These are phyloP conservation scores for Amauroascus verrucosus DNA, from an alignment of 2,329 filamentous ascomycete genomes.

Conservation along the genomic window DNA sequence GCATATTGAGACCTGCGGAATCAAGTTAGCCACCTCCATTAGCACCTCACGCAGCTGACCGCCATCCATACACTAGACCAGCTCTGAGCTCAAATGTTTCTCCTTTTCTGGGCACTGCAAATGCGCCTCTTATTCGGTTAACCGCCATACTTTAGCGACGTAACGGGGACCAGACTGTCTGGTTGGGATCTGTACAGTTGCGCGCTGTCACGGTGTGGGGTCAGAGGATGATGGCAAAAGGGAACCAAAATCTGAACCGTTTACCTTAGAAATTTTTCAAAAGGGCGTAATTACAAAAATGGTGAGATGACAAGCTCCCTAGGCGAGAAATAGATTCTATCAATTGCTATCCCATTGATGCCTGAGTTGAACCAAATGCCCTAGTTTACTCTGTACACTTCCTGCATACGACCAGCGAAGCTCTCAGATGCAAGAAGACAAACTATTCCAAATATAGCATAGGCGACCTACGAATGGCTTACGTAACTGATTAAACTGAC, in stretches of 20 bases:
- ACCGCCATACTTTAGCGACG: constrained; percentile 60
- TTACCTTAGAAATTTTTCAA: not conserved
- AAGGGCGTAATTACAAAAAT: not conserved
- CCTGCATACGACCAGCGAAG: not conserved
- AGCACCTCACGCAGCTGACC: not conserved
- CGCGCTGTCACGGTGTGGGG: not conserved
- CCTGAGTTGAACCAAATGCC: too few species aligned
- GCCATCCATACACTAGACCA: constrained; percentile 56
- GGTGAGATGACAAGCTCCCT: not conserved
- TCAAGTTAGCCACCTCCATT: constrained; percentile 25
- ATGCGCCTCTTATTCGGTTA: constrained; percentile 89
- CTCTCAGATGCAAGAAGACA: not conserved
- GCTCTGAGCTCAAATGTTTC: constrained; percentile 96
- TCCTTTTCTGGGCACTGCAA: constrained; percentile 85
- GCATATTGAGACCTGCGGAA: constrained; percentile 79
- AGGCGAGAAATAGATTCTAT: not conserved
- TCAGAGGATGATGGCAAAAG: not conserved
- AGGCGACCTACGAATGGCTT: not conserved
- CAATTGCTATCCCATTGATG: not conserved
- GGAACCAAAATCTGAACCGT: not conserved
- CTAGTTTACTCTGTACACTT: too few species aligned
- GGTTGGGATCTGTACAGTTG: not conserved
- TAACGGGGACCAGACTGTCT: not conserved
- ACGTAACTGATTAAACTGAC: too few species aligned
- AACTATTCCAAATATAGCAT: not conserved